Evolutionary conservation across 352 stramenopile genomes (phyloP).

Genomic region (Globisporangium echinulatum): DNA sequence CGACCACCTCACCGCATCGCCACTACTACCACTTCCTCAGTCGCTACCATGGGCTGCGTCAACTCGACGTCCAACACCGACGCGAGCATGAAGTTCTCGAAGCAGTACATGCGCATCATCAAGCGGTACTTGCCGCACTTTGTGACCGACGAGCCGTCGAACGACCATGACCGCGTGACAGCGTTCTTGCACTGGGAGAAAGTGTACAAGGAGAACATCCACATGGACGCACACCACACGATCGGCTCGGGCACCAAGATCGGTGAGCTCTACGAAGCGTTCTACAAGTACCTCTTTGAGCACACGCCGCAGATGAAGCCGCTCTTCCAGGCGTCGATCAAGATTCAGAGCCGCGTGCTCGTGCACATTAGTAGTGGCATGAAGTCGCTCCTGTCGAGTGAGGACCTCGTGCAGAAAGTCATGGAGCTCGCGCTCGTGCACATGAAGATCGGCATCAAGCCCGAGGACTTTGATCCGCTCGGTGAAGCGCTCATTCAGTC

Average conservation of each 20-base stretch:
- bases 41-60: slow-evolving; percentile 27
- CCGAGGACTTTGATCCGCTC: slow-evolving; percentile 55
- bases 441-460: slow-evolving; percentile 63
- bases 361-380: slow-evolving; percentile 60
- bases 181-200: slow-evolving; percentile 62
- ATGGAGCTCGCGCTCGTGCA: slow-evolving; percentile 50
- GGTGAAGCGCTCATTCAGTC: slow-evolving; percentile 51
- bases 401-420: slow-evolving; percentile 54
- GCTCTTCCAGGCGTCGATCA: slow-evolving; percentile 48
- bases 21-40: too few relatives aligned
- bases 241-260: slow-evolving; percentile 37
- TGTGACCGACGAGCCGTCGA: slow-evolving; percentile 37
- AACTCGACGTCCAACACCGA: slow-evolving; percentile 14
- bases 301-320: slow-evolving; percentile 51
- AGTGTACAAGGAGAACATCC: slow-evolving; percentile 64
- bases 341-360: slow-evolving; percentile 58
- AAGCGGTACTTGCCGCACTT: slow-evolving; percentile 60
- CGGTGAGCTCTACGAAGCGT: slow-evolving; percentile 50
- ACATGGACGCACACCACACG: slow-evolving; percentile 42
- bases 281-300: slow-evolving; percentile 66
- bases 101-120: slow-evolving; percentile 61
- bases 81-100: slow-evolving; percentile 37
- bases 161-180: slow-evolving; percentile 36
- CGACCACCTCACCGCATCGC: not conserved
- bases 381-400: slow-evolving; percentile 45